Percentiles rank a stretch among this genome's conserved stretches.
Evolutionary conservation across 345 rosid species (phyloP).

Genomic region (Gossypium bickii): DNA sequence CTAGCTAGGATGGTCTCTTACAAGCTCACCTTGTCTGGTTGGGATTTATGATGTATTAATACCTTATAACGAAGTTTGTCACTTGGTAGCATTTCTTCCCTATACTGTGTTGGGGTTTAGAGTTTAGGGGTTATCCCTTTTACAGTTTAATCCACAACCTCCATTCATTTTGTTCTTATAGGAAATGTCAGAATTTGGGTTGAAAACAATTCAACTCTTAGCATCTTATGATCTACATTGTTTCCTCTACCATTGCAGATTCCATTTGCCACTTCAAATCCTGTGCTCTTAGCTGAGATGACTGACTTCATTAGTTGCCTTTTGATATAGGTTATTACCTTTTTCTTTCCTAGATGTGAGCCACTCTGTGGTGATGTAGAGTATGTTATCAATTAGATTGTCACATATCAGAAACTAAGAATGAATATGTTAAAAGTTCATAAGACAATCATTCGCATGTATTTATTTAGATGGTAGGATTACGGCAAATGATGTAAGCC

Average conservation of each 20-base stretch:
- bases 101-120: neutral
- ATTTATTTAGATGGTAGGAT: neutral
- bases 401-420: neutral
- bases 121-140: neutral
- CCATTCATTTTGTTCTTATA: constrained; percentile 1
- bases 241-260: constrained; percentile 43
- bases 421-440: neutral
- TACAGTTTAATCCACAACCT: neutral
- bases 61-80: neutral
- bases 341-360: constrained; percentile 12
- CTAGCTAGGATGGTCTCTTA: neutral
- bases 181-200: constrained; percentile 32
- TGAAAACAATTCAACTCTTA: constrained; percentile 19
- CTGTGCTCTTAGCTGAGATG: constrained; percentile 43
- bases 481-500: neutral
- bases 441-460: neutral
- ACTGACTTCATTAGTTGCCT: constrained; percentile 25
- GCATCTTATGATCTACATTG: constrained; percentile 36
- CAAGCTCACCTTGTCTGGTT: neutral
- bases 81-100: neutral
- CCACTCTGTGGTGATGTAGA: constrained; percentile 9
- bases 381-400: neutral
- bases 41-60: neutral
- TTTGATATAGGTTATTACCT: constrained; percentile 34
- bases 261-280: constrained; percentile 41